Percentiles rank a stretch among this genome's conserved stretches.
phyloP scores from a whole-genome alignment of 352 stramenopile species.

The Phytopythium kandeliae region DNA sequence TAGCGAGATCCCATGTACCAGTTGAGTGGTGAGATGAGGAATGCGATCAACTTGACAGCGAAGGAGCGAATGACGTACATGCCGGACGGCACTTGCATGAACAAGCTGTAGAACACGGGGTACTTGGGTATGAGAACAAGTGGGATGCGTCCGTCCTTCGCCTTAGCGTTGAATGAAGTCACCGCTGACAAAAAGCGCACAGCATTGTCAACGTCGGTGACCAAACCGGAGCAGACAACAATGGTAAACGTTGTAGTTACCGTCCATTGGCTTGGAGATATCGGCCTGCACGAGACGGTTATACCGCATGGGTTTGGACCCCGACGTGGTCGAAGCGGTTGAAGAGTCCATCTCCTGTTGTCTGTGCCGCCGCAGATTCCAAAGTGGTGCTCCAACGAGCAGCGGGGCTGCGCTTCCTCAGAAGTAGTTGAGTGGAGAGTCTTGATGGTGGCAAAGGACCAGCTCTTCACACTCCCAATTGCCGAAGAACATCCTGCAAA shows the following conservation, averaged over 20 bases:
- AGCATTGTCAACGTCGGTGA: no score
- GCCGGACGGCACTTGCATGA: constrained; percentile 59
- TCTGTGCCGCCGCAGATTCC: no score
- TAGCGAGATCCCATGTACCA: no score
- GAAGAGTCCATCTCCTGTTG: not conserved
- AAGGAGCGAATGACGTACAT: constrained; percentile 25
- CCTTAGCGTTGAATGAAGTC: constrained; percentile 52
- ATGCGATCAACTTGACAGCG: no score
- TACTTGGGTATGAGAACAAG: constrained; percentile 60
- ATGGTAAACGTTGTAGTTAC: constrained; percentile 5
- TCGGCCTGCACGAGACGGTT: constrained; percentile 51
- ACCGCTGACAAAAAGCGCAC: constrained; percentile 21
- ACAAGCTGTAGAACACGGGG: constrained; percentile 41
- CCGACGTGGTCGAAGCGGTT: not conserved
- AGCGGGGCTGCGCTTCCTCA: no score
- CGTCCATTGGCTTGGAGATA: constrained; percentile 47
- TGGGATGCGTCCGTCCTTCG: constrained; percentile 47
- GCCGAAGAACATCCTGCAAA: no score
- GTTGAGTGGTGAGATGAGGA: not conserved
- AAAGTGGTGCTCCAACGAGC: no score
- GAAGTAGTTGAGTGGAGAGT: no score
- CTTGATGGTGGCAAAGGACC: no score
- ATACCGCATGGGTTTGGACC: not conserved
- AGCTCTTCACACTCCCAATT: no score
- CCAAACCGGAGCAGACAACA: no score